phyloP scores from a whole-genome alignment of 495 filamentous ascomycete species.

The Podospora pseudocomata region DNA sequence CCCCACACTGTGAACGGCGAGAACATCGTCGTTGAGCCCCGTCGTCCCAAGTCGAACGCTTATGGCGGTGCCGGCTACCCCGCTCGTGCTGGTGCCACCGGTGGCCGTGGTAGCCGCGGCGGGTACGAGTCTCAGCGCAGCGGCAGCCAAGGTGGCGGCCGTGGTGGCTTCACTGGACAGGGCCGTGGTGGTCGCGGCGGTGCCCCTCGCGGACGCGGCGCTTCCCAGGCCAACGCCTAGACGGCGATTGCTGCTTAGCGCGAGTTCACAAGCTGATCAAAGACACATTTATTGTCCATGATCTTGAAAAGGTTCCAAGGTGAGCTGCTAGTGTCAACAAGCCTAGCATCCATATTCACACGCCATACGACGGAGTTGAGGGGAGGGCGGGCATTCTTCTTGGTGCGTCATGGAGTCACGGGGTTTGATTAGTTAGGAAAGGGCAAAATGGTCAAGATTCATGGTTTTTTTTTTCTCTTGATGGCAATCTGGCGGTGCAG shows the following conservation, averaged over 20 bases:
- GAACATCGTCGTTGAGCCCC: constrained; percentile 81
- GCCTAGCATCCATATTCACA: constrained; percentile 7
- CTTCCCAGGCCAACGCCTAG: constrained; percentile 36
- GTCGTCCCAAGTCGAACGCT: constrained; percentile 67
- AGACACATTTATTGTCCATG: not conserved
- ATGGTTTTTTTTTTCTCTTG: constrained; percentile 10
- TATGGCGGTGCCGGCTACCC: constrained; percentile 63
- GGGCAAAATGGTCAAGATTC: constrained; percentile 18
- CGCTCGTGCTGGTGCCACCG: constrained; percentile 51
- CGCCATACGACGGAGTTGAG: constrained; percentile 9
- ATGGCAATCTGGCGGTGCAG: not conserved
- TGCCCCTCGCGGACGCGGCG: constrained; percentile 49
- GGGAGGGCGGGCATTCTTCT: constrained; percentile 16
- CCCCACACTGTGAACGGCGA: constrained; percentile 80
- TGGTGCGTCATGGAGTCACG: constrained; percentile 26
- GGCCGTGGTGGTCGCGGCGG: constrained; percentile 49
- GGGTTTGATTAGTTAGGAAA: constrained; percentile 25
- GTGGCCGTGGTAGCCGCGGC: constrained; percentile 62
- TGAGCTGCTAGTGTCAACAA: not conserved
- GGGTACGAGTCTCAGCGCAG: constrained; percentile 55
- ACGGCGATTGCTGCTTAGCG: constrained; percentile 16
- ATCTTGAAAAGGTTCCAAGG: constrained; percentile 2
- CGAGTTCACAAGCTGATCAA: not conserved
- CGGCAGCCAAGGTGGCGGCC: constrained; percentile 59
- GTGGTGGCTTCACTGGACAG: constrained; percentile 63